Evolutionary conservation across 2,329 filamentous ascomycete genomes (phyloP).

Genomic region (Fonsecaea nubica): DNA sequence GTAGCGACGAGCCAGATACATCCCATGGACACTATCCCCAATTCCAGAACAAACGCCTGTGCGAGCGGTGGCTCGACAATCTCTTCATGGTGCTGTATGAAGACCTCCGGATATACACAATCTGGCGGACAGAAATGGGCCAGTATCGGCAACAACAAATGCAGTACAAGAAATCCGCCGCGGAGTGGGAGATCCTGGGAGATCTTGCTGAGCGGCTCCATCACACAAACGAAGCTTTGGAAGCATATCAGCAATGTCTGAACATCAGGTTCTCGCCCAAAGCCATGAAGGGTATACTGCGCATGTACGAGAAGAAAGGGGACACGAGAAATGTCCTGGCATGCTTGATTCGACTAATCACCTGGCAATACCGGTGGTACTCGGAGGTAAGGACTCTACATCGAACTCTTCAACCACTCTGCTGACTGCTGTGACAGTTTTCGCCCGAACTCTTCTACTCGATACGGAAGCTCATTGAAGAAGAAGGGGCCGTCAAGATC

Average conservation of each 20-base stretch:
- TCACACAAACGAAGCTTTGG: slow-evolving; percentile 86
- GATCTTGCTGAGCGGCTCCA: slow-evolving; percentile 91
- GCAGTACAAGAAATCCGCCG: slow-evolving; percentile 94
- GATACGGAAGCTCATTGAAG: slow-evolving; percentile 91
- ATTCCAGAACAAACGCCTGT: slow-evolving; percentile 95
- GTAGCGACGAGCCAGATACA: slow-evolving; percentile 70
- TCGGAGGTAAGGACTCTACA: slow-evolving; percentile 71
- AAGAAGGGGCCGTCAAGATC: slow-evolving; percentile 96
- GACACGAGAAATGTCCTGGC: slow-evolving; percentile 82
- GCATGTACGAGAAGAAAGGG: slow-evolving; percentile 76
- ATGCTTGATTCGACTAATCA: slow-evolving; percentile 87
- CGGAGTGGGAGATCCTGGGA: slow-evolving; percentile 98
- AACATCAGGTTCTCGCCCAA: slow-evolving; percentile 90
- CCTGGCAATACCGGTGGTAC: slow-evolving; percentile 99
- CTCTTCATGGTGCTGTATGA: slow-evolving; percentile 99
- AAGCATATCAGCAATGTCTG: slow-evolving; percentile 90
- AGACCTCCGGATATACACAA: slow-evolving; percentile 96
- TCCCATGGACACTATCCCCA: slow-evolving; percentile 80
- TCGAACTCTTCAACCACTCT: neutral
- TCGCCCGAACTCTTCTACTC: slow-evolving; percentile 87
- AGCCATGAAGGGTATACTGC: slow-evolving; percentile 83
- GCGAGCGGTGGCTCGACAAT: slow-evolving; percentile 97
- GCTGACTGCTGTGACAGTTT: slow-evolving; percentile 63
- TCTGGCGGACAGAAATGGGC: slow-evolving; percentile 97
- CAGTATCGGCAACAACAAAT: slow-evolving; percentile 92